Evolutionary conservation across 495 filamentous ascomycete genomes (phyloP), one percentile per base, ranked within the genome.

Genomic region (Lasiosphaeris hirsuta): DNA sequence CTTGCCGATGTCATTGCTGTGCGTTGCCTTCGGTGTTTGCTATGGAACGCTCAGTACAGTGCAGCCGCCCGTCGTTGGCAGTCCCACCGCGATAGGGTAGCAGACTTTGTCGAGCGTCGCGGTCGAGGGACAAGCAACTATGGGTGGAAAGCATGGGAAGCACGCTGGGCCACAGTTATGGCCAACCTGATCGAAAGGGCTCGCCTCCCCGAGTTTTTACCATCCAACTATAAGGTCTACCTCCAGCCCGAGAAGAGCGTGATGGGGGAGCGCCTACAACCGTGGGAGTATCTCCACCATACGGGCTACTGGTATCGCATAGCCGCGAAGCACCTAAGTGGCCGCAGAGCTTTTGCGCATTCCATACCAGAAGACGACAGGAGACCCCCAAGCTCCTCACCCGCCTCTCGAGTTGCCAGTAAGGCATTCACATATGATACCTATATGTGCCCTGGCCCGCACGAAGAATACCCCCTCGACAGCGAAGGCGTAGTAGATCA

Each of bases 91-190:
- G 76, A 81, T 37, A 84, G 84, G 60, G 84, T 90, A 58, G 75
- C 79, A 39, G 87, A 88, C 63, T 77, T 97, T 18, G 71, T 96
- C 11, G 88, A 96, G 58, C 83, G 89, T 19, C 84, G 87, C 56
- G 92, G 90, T 1, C 89, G 88, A 51, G 92, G 92, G 4, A 86
- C 90, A 11, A 80, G 80, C 36, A 90, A 87, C 57, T 94, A 93
- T 69, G 87, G 88, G 7, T 96, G 89, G 89, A 82, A 90, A 63
- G 89, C 90, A 2, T 96, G 90, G 90, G 85, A 93, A 68, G 82
- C 90, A 17, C 80, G 86, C 53, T 96, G 90, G 90, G 84, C 86
- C 14, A 83, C 80, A 55, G 77, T 90, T 4, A 93, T 96, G 90
- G 88, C 87, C 1, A 78, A 92, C 58, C 71, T 92, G 19, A 85